A percentile compares a stretch with the other conserved stretches of the same genome.
Evolutionary conservation across 441 rosid genomes (phyloP).

Genomic region (Cnidoscolus chayamansa): DNA sequence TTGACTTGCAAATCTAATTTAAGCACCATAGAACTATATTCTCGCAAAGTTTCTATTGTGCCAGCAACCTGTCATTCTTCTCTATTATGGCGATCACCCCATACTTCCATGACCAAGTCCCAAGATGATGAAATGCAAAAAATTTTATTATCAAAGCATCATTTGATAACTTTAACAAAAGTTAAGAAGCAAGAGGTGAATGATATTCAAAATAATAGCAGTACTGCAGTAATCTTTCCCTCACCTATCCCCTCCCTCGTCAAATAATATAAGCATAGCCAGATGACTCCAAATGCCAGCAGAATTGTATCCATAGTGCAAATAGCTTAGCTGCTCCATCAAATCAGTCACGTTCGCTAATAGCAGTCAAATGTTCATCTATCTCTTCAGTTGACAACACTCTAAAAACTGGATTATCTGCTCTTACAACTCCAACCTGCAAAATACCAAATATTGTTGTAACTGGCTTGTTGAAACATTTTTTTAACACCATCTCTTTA

Average conservation of each 20-base stretch:
- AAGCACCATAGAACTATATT: no score
- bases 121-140: no score
- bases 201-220: not conserved
- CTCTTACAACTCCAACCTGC: conserved; percentile 93
- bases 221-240: not conserved
- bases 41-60: no score
- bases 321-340: no score
- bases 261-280: not conserved
- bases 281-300: conserved; percentile 6
- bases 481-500: not conserved
- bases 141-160: not conserved
- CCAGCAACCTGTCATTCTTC: no score
- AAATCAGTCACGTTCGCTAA: conserved; percentile 67
- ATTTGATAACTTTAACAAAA: conserved; percentile 2
- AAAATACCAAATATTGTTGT: not conserved
- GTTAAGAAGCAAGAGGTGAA: not conserved
- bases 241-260: not conserved
- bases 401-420: conserved; percentile 61
- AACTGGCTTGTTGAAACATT: not conserved
- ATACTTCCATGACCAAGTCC: no score
- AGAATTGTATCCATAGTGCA: not conserved
- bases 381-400: conserved; percentile 76
- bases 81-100: no score
- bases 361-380: conserved; percentile 87
- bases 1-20: not conserved